phyloP scores from a whole-genome alignment of 2,329 filamentous ascomycete genomes.

The Cercospora sojina region DNA sequence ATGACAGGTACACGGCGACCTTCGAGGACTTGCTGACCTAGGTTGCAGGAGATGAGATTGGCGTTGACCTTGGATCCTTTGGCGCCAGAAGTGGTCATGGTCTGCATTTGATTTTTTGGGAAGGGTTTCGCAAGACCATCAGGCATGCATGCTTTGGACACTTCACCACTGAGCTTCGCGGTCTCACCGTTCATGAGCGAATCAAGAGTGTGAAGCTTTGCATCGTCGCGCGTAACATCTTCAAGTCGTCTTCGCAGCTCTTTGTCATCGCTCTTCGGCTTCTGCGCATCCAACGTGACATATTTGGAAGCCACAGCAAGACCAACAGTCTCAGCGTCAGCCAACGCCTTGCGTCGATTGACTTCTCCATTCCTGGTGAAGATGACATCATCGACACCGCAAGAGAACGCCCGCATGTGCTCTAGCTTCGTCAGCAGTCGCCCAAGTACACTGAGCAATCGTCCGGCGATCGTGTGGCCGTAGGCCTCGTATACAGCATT shows the following conservation, averaged over 20 bases:
- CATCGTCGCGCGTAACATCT: slow-evolving; percentile 85
- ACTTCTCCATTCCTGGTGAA: slow-evolving; percentile 78
- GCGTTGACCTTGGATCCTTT: slow-evolving; percentile 94
- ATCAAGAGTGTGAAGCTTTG: slow-evolving; percentile 88
- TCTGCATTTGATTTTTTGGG: slow-evolving; percentile 97
- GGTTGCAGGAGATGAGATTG: slow-evolving; percentile 94
- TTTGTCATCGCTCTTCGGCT: slow-evolving; percentile 62
- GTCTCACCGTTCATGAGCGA: slow-evolving; percentile 74
- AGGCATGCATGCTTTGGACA: slow-evolving; percentile 79
- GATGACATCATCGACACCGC: slow-evolving; percentile 92
- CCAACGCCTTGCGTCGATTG: slow-evolving; percentile 66
- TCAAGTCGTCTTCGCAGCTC: slow-evolving; percentile 78
- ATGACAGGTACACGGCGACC: slow-evolving; percentile 92
- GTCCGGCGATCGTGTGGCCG: slow-evolving; percentile 81
- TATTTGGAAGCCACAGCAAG: slow-evolving; percentile 81
- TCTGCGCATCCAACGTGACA: slow-evolving; percentile 72
- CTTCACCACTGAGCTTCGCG: slow-evolving; percentile 68
- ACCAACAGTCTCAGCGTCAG: slow-evolving; percentile 67
- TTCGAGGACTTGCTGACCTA: slow-evolving; percentile 95
- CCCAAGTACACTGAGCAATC: slow-evolving; percentile 83
- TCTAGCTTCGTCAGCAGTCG: slow-evolving; percentile 84
- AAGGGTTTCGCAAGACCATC: slow-evolving; percentile 84
- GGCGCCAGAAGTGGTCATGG: slow-evolving; percentile 95
- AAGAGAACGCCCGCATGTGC: slow-evolving; percentile 93
- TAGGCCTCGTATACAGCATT: slow-evolving; percentile 93